Percentiles rank a stretch among this genome's conserved stretches.
Conservation (phyloP, 2,329 filamentous ascomycete genomes). For the Fusarium begoniae region DNA sequence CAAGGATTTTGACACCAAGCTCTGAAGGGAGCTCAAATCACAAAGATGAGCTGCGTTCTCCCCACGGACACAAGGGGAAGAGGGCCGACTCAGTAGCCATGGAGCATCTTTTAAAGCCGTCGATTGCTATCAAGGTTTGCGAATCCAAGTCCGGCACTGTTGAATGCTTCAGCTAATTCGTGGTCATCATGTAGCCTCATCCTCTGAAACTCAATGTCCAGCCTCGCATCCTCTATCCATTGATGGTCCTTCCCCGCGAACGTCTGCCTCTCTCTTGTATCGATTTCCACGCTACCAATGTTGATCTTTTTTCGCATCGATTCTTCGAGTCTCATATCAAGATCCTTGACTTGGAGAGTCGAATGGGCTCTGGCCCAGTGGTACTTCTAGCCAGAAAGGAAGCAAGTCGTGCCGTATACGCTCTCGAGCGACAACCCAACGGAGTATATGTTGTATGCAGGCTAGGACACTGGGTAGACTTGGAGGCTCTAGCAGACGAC, state of each 20-base stretch:
- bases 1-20: conserved; percentile 53
- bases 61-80: conserved; percentile 48
- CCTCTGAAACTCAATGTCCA: conserved; percentile 62
- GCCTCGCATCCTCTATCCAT: conserved; percentile 65
- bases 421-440: conserved; percentile 70
- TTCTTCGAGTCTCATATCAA: conserved; percentile 70
- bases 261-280: conserved; percentile 69
- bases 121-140: conserved; percentile 63
- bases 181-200: conserved; percentile 56
- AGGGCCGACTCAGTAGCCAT: conserved; percentile 53
- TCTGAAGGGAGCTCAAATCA: conserved; percentile 52
- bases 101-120: conserved; percentile 60
- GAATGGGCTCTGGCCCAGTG: conserved; percentile 62
- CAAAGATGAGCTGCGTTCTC: conserved; percentile 43
- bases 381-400: conserved; percentile 71
- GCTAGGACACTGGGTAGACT: conserved; percentile 72
- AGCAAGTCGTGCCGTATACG: conserved; percentile 63
- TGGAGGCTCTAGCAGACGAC: conserved; percentile 60
- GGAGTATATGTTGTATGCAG: conserved; percentile 74
- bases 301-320: conserved; percentile 61
- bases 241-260: conserved; percentile 71
- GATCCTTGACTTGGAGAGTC: conserved; percentile 70
- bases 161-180: conserved; percentile 2
- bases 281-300: conserved; percentile 62
- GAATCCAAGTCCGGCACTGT: not conserved